These are phyloP conservation scores for Kodamaea anthophila DNA, from an alignment of 1,139 yeast species.

Conservation along the genomic window DNA sequence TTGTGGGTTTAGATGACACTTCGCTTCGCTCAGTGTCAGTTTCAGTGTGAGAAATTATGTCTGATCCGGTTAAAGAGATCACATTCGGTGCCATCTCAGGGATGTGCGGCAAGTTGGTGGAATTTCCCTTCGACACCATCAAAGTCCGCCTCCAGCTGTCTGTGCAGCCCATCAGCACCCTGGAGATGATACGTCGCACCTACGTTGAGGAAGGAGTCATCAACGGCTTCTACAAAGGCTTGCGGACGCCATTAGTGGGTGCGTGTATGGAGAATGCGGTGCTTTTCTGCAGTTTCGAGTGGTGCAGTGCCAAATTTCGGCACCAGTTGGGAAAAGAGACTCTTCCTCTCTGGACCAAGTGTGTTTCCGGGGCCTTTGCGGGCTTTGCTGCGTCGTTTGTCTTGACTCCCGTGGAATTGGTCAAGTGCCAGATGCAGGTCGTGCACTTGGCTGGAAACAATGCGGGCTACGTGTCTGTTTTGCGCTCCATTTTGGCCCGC, in stretches of 20 bases:
- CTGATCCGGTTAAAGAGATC: conserved; percentile 32
- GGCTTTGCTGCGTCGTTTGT: conserved; percentile 82
- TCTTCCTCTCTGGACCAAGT: conserved; percentile 33
- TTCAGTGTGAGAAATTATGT: too few species aligned
- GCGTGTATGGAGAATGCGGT: conserved; percentile 84
- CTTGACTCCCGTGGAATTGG: conserved; percentile 81
- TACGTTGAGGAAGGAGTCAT: conserved; percentile 59
- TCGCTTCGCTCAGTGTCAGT: too few species aligned
- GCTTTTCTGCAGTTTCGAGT: conserved; percentile 56
- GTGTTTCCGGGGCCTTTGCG: conserved; percentile 70
- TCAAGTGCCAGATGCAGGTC: conserved; percentile 87
- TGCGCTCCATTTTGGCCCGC: conserved; percentile 35
- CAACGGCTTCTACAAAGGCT: conserved; percentile 50
- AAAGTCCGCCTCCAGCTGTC: conserved; percentile 79
- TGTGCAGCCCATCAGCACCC: conserved; percentile 33
- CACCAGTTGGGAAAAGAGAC: conserved; percentile 10
- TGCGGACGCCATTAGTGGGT: conserved; percentile 76
- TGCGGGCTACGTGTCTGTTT: conserved; percentile 25
- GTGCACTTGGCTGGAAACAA: conserved; percentile 35
- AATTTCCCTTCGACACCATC: conserved; percentile 88
- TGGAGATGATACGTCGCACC: conserved; percentile 57
- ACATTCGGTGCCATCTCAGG: conserved; percentile 60
- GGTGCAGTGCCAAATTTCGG: conserved; percentile 29
- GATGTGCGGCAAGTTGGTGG: conserved; percentile 75
- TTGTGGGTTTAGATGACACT: too few species aligned